Base-by-base conservation (phyloP, 805 yeast genomes). In the Lipomyces chichibuensis region DNA sequence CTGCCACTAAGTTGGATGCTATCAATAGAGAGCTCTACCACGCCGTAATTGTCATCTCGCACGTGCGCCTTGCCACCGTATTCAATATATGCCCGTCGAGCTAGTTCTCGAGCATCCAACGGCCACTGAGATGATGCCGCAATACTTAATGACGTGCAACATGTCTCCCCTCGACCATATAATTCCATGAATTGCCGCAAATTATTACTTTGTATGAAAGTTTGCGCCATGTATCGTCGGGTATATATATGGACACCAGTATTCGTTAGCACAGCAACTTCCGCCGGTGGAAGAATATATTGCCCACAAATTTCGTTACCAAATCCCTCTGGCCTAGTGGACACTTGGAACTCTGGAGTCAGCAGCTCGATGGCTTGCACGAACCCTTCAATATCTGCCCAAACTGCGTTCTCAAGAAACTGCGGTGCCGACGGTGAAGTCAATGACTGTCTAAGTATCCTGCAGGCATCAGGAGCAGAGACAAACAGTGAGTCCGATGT, bases 281-380 rank as follows among this genome's bases (percentile, higher is more conserved):
- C 87, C 2, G 73, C 56, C 57, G 90, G 83, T 0, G 91, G 87
- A 23, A 84, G 78, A 20, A 87, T 84, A 75, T 91, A 94, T 74
- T 93, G 98, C 6, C 94, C 87, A 0, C 97, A 96, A 77, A 91
- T 87, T 66, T 87, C 87, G 75, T 94, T 93, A 9, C 92, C 91
- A 75, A 88, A 91, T 2, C 97, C 97, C 72, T 82, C 85, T 25
- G 97, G 96, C 57, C 85, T 85, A 55, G 85, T 79, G 0, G 94
- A 84, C 1, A 96, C 91, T 74, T 85, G 84, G 82, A 88, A 88
- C 1, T 87, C 80, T 17, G 90, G 87, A 0, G 94, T 85, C 56
- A 91, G 74, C 69, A 89, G 90, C 20, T 87, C 85, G 69, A 93
- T 87, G 59, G 90, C 91, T 73, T 88, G 92, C 32, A 93, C 87